Percentiles rank a stretch among this genome's conserved stretches.
Evolutionary conservation across 257 asterid genomes (phyloP).

Genomic region (Solanum habrochaites): DNA sequence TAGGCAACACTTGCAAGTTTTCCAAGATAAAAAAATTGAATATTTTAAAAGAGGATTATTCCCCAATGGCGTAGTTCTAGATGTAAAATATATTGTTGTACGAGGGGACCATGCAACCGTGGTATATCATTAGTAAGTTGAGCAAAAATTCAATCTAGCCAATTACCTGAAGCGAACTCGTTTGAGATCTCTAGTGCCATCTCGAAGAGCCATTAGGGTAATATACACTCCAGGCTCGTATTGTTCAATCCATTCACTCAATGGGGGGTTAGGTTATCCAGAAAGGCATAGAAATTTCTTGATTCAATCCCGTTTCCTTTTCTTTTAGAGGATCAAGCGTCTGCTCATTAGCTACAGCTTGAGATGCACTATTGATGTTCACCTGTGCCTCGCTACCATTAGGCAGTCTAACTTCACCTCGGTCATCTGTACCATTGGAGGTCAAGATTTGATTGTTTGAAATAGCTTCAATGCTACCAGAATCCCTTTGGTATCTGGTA

Average conservation of each 20-base stretch:
- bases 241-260: slow-evolving; percentile 88
- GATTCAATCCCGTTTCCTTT: slow-evolving; percentile 43
- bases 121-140: neutral
- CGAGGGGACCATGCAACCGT: neutral
- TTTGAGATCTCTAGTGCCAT: slow-evolving; percentile 92
- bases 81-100: neutral
- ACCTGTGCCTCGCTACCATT: slow-evolving; percentile 39
- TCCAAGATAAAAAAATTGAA: neutral
- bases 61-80: neutral
- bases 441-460: slow-evolving; percentile 18
- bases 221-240: slow-evolving; percentile 90
- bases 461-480: slow-evolving; percentile 19
- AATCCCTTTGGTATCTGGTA: slow-evolving; percentile 12
- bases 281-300: slow-evolving; percentile 27
- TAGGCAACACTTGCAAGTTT: neutral
- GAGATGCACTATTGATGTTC: slow-evolving; percentile 32
- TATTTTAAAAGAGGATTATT: neutral
- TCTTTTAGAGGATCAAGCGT: slow-evolving; percentile 27
- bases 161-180: slow-evolving; percentile 95
- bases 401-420: slow-evolving; percentile 23
- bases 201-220: slow-evolving; percentile 78
- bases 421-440: slow-evolving; percentile 29
- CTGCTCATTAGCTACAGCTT: slow-evolving; percentile 28
- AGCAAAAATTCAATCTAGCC: neutral
- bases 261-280: slow-evolving; percentile 46